Evolutionary conservation across 2,329 filamentous ascomycete species (phyloP), one percentile per base, ranked within the genome.

Genomic region (Aureobasidium zeae): DNA sequence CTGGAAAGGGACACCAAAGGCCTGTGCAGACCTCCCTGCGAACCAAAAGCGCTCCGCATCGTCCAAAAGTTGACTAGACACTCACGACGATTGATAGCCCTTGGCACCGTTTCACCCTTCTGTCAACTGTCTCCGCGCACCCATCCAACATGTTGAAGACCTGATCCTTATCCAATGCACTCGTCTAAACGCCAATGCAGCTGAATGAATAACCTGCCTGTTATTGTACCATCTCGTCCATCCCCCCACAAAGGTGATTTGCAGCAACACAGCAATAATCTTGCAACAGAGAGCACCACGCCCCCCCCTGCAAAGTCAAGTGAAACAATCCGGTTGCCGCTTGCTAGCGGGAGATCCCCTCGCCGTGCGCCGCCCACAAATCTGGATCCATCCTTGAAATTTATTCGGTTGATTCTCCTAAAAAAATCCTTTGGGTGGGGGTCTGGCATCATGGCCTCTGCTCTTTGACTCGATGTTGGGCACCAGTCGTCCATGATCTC

Each of bases 311-410:
- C 26, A 38, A 45, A 28, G 17, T 36, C n/a, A 45, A 15, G 43
- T 45, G 43, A 45, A 45, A 45, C 43, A 45, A 37, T 45, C 43
- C 34, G 32, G 7, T 37, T 37, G n/a, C 34, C 30, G 30, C 19
- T 15, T 16, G 33, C 33, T 45, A 45, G 43, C 26, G 33, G 43
- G 33, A 45, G 43, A 45, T 45, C 43, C 33, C 25, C 13, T 25
- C 28, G 33, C 34, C 24, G 16, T 30, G 30, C 30, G 39, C 30
- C 37, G 33, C 28, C 33, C 39, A 30, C 10, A 34, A 43, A 30
- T 34, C 39, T 43, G 39, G 39, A 43, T 43, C 39, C 33, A 25
- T 33, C 19, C 20, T 22, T 32, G 31, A 43, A 43, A 29, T 43
- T 22, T 34, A 28, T 41, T 41, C 20, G 22, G 37, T 41, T 41